phyloP scores from a whole-genome alignment of 2,329 filamentous ascomycete species.

The Neocatenulostroma microsporum region DNA sequence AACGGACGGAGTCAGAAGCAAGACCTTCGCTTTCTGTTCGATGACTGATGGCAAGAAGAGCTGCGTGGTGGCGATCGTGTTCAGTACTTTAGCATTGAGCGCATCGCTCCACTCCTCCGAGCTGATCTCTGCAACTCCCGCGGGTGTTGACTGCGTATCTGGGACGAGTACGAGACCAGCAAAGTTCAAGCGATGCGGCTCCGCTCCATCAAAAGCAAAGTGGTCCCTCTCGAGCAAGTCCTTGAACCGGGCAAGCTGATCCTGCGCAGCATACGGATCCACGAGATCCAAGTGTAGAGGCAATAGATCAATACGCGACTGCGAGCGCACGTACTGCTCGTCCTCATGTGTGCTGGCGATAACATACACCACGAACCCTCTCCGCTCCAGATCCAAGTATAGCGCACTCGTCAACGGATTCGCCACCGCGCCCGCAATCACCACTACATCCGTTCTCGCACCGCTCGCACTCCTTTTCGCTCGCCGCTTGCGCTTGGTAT shows the following conservation, averaged over 20 bases:
- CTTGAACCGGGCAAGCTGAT: slow-evolving; percentile 64
- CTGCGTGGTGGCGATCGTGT: slow-evolving; percentile 81
- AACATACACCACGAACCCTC: slow-evolving; percentile 89
- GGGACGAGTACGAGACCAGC: slow-evolving; percentile 78
- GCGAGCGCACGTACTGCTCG: slow-evolving; percentile 66
- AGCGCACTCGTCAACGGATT: slow-evolving; percentile 78
- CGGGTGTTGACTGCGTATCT: slow-evolving; percentile 62
- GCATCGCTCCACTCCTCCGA: slow-evolving; percentile 80
- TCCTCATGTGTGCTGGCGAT: slow-evolving; percentile 81
- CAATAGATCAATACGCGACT: slow-evolving; percentile 73
- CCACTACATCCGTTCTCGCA: slow-evolving; percentile 75
- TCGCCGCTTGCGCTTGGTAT: slow-evolving; percentile 56
- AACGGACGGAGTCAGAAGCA: slow-evolving; percentile 72
- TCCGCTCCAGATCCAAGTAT: slow-evolving; percentile 76
- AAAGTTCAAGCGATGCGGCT: slow-evolving; percentile 66
- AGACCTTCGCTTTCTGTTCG: slow-evolving; percentile 55
- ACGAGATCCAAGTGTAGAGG: slow-evolving; percentile 76
- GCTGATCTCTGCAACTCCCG: slow-evolving; percentile 76
- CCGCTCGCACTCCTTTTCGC: slow-evolving; percentile 75
- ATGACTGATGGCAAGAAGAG: slow-evolving; percentile 59
- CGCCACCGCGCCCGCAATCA: slow-evolving; percentile 80
- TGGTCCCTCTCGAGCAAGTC: slow-evolving; percentile 66
- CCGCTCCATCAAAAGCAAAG: slow-evolving; percentile 65
- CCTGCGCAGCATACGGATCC: slow-evolving; percentile 60
- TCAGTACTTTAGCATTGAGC: slow-evolving; percentile 84